These are phyloP conservation scores for Glycyrrhiza uralensis DNA, from an alignment of 306 rosid genomes.

Conservation along the genomic window DNA sequence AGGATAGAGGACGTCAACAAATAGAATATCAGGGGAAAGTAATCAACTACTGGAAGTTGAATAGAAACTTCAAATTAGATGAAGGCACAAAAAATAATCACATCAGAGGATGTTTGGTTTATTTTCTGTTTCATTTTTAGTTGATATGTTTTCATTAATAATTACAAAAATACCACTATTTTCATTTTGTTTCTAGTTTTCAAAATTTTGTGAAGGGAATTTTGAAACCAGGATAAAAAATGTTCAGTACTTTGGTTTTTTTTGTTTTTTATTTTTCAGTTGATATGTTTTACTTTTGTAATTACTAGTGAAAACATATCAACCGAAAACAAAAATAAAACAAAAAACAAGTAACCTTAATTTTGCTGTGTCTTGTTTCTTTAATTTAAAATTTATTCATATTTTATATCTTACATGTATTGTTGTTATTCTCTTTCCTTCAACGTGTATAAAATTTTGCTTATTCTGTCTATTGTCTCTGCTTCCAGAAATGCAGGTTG, in stretches of 20 bases:
- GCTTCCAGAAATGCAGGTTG: constrained; percentile 78
- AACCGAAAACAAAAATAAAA: neutral
- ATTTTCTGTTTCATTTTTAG: neutral
- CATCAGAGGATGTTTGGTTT: neutral
- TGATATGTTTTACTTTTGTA: neutral
- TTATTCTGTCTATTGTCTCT: constrained; percentile 3
- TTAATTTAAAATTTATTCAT: neutral
- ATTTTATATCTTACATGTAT: neutral
- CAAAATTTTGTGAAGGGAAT: neutral
- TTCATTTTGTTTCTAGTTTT: neutral
- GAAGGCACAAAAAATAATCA: neutral
- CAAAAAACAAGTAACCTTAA: neutral
- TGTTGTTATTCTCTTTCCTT: constrained; percentile 8
- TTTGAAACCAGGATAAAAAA: neutral
- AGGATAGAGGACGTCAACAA: neutral
- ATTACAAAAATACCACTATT: neutral
- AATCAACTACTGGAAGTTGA: neutral
- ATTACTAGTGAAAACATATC: neutral
- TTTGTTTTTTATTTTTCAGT: neutral
- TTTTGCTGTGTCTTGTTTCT: neutral
- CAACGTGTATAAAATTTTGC: neutral
- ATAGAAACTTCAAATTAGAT: neutral
- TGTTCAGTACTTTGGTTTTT: neutral
- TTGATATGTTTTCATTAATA: neutral
- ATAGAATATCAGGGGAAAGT: neutral